These are phyloP conservation scores for Puya raimondii DNA, from an alignment of 176 grass and related monocot species.

Conservation along the genomic window DNA sequence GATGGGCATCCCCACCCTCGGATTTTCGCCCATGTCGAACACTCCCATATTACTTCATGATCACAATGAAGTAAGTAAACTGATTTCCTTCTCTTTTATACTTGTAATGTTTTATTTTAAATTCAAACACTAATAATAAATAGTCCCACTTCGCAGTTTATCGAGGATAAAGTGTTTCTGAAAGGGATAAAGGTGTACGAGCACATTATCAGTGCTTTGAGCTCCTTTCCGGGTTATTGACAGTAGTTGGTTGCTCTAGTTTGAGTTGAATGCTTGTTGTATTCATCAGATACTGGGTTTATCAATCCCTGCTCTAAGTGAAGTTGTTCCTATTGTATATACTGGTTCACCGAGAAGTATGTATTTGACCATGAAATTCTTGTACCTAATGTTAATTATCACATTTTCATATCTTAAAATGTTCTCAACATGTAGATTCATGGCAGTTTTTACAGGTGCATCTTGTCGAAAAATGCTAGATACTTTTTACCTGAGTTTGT, in stretches of 20 bases:
- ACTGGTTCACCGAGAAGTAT: neutral
- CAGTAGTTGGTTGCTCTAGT: neutral
- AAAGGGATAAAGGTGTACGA: slow-evolving; percentile 82
- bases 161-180: slow-evolving; percentile 76
- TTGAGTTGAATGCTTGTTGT: slow-evolving; percentile 5
- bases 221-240: slow-evolving; percentile 43
- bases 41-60: slow-evolving; percentile 90
- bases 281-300: neutral
- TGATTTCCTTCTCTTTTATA: neutral
- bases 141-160: slow-evolving; percentile 39
- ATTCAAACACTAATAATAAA: neutral
- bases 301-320: neutral
- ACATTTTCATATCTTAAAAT: no score
- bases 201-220: slow-evolving; percentile 60
- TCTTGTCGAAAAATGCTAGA: no score
- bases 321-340: no score
- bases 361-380: neutral
- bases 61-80: slow-evolving; percentile 53
- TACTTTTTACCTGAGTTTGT: no score
- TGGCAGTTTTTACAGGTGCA: no score
- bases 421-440: no score
- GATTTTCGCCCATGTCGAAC: slow-evolving; percentile 84
- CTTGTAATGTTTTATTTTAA: neutral
- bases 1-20: slow-evolving; percentile 67
- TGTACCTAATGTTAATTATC: no score